Percentiles rank a stretch among this genome's conserved stretches.
Conservation (phyloP, 306 rosid genomes). For the Mucuna pruriens region DNA sequence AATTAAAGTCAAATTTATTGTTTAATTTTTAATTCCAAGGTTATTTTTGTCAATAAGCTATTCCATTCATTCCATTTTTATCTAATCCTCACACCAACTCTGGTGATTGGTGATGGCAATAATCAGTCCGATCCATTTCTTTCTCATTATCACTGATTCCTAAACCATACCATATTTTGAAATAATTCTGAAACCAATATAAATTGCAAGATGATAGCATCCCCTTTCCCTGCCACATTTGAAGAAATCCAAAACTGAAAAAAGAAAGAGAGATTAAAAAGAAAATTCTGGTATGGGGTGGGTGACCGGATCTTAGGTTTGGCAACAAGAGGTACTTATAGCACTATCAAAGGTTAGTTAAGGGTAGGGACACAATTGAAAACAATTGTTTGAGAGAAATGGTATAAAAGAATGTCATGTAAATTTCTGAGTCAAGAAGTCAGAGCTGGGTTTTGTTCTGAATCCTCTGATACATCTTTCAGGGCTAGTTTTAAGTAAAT, state of each 20-base stretch:
- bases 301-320: background rate
- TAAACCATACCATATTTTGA: background rate
- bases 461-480: background rate
- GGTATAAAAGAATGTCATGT: background rate
- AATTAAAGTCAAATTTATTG: background rate
- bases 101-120: background rate
- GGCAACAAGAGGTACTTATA: slow-evolving; percentile 1
- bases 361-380: background rate
- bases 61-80: background rate
- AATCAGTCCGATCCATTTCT: background rate
- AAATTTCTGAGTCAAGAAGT: no score
- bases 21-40: background rate
- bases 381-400: background rate
- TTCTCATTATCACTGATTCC: background rate
- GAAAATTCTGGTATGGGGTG: background rate
- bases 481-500: background rate
- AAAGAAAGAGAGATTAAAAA: background rate
- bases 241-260: background rate
- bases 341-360: background rate
- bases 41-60: background rate
- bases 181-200: background rate
- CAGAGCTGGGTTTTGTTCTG: no score
- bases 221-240: background rate
- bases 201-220: background rate
- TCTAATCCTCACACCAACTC: background rate